phyloP scores from a whole-genome alignment of 352 stramenopile genomes.

The Pythium plurisporium region DNA sequence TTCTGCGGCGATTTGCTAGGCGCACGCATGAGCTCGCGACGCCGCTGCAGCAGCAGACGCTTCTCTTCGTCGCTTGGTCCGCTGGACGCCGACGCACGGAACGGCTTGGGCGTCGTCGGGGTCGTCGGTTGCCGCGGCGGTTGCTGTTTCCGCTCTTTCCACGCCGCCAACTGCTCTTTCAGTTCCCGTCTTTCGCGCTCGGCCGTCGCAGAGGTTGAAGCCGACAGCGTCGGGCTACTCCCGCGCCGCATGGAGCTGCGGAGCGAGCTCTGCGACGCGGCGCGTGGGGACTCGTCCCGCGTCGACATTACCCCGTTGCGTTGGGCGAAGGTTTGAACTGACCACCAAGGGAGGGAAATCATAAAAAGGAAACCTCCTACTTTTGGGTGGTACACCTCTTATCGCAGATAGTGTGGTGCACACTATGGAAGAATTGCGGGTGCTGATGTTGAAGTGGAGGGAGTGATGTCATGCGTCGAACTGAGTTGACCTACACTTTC shows the following conservation, averaged over 20 bases:
- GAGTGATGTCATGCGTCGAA: no score
- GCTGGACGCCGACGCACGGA: neutral
- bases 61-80: slow-evolving; percentile 12
- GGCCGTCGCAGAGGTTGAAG: neutral
- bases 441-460: neutral
- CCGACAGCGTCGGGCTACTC: neutral
- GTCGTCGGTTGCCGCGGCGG: slow-evolving; percentile 2
- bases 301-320: neutral
- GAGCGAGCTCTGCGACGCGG: slow-evolving; percentile 10
- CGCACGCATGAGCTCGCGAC: slow-evolving; percentile 16
- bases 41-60: slow-evolving; percentile 6
- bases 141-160: no score
- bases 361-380: neutral
- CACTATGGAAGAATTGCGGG: neutral
- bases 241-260: neutral
- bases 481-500: no score
- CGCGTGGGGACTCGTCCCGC: slow-evolving; percentile 12
- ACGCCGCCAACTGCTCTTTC: slow-evolving; percentile 11
- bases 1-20: neutral
- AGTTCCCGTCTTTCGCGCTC: slow-evolving; percentile 2
- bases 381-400: neutral
- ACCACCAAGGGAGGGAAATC: slow-evolving; percentile 8
- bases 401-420: neutral
- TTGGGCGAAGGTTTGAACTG: slow-evolving; percentile 9
- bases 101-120: neutral